A percentile compares a stretch with the other conserved stretches of the same genome.
Evolutionary conservation across 129 eudicot species (phyloP).

Genomic region (Artemisia argyi): DNA sequence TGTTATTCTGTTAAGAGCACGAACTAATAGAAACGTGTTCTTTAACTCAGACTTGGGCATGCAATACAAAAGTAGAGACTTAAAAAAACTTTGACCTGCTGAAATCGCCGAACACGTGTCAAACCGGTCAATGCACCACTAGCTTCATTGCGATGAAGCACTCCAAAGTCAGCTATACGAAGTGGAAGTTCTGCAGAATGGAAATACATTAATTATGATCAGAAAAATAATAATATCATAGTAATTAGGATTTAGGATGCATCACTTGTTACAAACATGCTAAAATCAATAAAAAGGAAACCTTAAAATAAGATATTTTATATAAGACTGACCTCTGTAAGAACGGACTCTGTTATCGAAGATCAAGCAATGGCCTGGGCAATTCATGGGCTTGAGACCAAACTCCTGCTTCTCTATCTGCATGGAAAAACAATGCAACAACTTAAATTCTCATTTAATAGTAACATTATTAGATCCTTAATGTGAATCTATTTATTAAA

Average conservation of each 20-base stretch:
- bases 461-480: background rate
- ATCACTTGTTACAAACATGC: background rate
- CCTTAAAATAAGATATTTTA: background rate
- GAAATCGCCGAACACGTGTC: constrained; percentile 94
- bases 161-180: constrained; percentile 97
- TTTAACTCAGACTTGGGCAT: no score
- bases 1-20: background rate
- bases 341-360: constrained; percentile 86
- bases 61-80: no score
- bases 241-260: background rate
- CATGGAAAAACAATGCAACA: constrained; percentile 26
- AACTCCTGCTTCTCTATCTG: constrained; percentile 94
- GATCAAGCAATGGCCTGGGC: constrained; percentile 90
- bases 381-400: constrained; percentile 97
- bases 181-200: constrained; percentile 80
- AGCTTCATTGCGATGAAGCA: constrained; percentile 95
- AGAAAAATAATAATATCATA: background rate
- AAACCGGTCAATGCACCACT: constrained; percentile 96
- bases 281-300: constrained; percentile 12
- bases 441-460: constrained; percentile 2
- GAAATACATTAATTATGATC: background rate
- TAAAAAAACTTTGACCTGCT: constrained; percentile 55
- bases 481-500: no score
- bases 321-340: constrained; percentile 63
- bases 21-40: no score